Evolutionary conservation across 2,329 filamentous ascomycete genomes (phyloP).

Genomic region (Nemania diffusa): DNA sequence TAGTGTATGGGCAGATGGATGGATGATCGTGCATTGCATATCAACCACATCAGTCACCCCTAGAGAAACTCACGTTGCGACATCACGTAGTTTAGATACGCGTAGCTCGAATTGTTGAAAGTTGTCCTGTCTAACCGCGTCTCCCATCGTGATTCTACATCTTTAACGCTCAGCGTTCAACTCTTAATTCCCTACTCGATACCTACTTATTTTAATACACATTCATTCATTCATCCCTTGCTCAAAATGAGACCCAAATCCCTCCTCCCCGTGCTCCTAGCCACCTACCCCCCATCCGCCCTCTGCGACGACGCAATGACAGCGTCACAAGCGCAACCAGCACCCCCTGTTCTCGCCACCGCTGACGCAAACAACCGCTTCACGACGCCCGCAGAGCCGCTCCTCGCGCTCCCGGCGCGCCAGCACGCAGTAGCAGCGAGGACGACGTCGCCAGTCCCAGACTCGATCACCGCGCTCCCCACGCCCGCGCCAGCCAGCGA

Average conservation of each 20-base stretch:
- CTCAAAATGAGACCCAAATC: conserved; percentile 12
- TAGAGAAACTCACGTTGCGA: neutral
- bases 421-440: conserved; percentile 12
- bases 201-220: neutral
- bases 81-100: neutral
- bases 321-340: neutral
- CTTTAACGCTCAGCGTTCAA: neutral
- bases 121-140: neutral
- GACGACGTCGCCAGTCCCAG: neutral
- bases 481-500: neutral
- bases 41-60: no score
- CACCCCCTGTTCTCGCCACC: neutral
- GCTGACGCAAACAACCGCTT: neutral
- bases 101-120: neutral
- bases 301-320: neutral
- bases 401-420: neutral
- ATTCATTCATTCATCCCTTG: neutral
- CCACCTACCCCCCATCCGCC: neutral
- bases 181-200: neutral
- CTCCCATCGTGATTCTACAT: neutral
- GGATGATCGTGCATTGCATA: neutral
- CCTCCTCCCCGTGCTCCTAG: conserved; percentile 1
- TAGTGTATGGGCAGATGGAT: neutral
- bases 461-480: neutral
- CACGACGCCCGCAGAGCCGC: neutral